Evolutionary conservation across 2,329 filamentous ascomycete genomes (phyloP).

Genomic region (Pyricularia sp.): DNA sequence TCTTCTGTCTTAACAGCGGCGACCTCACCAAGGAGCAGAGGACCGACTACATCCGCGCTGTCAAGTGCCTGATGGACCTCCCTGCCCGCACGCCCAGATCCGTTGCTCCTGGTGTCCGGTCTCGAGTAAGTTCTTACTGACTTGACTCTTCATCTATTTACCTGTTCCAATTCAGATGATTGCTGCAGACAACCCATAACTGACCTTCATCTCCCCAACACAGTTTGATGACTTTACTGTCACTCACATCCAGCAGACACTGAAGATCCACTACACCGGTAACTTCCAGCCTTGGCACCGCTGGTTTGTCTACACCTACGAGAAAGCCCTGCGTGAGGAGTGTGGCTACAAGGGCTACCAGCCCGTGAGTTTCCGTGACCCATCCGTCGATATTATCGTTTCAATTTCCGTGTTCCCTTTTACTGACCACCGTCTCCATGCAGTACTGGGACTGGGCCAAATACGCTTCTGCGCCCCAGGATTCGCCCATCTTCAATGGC

Average conservation of each 20-base stretch:
- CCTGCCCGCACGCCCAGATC: slow-evolving; percentile 18
- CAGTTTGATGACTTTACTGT: slow-evolving; percentile 38
- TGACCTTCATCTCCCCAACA: background rate
- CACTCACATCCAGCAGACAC: slow-evolving; percentile 37
- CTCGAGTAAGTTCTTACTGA: slow-evolving; percentile 12
- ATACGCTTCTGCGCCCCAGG: slow-evolving; percentile 24
- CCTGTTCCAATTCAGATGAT: no score
- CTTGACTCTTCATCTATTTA: background rate
- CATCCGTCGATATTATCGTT: background rate
- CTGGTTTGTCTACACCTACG: slow-evolving; percentile 19
- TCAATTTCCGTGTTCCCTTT: background rate
- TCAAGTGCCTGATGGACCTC: slow-evolving; percentile 24
- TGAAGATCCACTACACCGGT: slow-evolving; percentile 30
- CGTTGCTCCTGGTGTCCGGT: slow-evolving; percentile 23
- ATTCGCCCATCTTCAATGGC: slow-evolving; percentile 40
- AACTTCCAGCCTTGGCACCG: slow-evolving; percentile 22
- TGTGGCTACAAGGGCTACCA: slow-evolving; percentile 28
- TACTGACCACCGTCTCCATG: background rate
- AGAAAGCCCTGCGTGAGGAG: slow-evolving; percentile 21
- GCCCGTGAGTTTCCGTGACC: slow-evolving; percentile 16
- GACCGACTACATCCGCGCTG: slow-evolving; percentile 25
- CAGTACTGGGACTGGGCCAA: slow-evolving; percentile 37
- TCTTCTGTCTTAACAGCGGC: slow-evolving; percentile 11
- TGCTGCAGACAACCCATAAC: background rate
- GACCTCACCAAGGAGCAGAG: slow-evolving; percentile 22